Percentiles rank a stretch among this genome's conserved stretches.
These are phyloP conservation scores for Alternaria angustiovoidea DNA, from an alignment of 2,329 filamentous ascomycete genomes.

Conservation along the genomic window DNA sequence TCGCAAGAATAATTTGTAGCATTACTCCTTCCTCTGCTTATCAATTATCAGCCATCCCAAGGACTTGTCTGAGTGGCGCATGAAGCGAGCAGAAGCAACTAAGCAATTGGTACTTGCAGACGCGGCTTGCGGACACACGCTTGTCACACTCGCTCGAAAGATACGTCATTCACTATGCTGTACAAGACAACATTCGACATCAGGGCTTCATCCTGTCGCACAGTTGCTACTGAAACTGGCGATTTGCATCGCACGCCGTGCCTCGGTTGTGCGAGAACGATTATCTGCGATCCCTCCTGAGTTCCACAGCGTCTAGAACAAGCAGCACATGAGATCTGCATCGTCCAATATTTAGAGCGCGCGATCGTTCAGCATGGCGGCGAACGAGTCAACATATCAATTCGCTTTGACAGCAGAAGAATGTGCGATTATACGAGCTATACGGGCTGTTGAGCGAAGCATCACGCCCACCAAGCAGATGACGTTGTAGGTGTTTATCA, in stretches of 20 bases:
- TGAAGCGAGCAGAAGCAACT: background rate
- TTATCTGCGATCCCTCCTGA: background rate
- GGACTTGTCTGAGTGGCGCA: background rate
- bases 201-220: background rate
- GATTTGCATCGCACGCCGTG: background rate
- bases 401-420: constrained; percentile 3
- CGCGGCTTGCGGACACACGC: background rate
- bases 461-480: background rate
- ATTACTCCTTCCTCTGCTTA: background rate
- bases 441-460: constrained; percentile 1
- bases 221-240: background rate
- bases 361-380: background rate
- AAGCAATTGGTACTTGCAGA: background rate
- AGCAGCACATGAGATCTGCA: background rate
- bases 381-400: background rate
- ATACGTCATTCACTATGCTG: background rate
- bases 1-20: background rate
- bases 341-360: background rate
- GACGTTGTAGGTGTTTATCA: background rate
- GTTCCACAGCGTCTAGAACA: background rate
- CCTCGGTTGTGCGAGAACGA: background rate
- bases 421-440: background rate
- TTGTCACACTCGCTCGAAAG: background rate
- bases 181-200: background rate
- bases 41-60: background rate